These are phyloP conservation scores for Luffa acutangula DNA, from an alignment of 306 rosid genomes.

Conservation along the genomic window DNA sequence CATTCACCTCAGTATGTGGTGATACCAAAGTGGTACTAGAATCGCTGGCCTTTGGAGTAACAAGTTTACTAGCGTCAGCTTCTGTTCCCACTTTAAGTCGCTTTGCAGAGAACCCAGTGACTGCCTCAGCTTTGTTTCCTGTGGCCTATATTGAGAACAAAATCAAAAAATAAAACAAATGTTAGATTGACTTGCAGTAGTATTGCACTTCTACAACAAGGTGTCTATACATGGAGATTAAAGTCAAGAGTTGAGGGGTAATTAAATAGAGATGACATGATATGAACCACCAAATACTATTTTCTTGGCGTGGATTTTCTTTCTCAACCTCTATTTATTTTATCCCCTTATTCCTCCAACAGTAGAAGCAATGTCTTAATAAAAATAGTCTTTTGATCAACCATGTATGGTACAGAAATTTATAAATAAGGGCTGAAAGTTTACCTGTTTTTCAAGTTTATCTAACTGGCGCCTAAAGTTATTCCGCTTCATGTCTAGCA, in stretches of 20 bases:
- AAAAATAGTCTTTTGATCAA: background rate
- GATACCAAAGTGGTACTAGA: slow-evolving; percentile 28
- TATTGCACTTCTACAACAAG: background rate
- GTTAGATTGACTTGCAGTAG: background rate
- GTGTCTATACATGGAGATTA: background rate
- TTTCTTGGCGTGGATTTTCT: too few relatives aligned
- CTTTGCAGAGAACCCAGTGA: slow-evolving; percentile 57
- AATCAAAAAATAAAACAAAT: background rate
- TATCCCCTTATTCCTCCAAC: background rate
- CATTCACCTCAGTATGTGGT: slow-evolving; percentile 30
- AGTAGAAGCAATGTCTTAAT: background rate
- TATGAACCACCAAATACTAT: background rate
- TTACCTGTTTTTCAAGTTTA: slow-evolving; percentile 84
- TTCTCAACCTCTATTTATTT: background rate
- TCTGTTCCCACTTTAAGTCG: slow-evolving; percentile 46
- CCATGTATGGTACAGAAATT: background rate
- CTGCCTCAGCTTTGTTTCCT: slow-evolving; percentile 54
- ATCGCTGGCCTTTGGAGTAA: slow-evolving; percentile 43
- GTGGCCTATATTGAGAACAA: slow-evolving; percentile 46
- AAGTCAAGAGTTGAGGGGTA: background rate
- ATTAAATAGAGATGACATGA: background rate
- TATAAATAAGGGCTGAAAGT: background rate
- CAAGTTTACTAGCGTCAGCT: slow-evolving; percentile 39
- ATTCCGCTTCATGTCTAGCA: slow-evolving; percentile 81
- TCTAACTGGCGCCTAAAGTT: slow-evolving; percentile 70